A percentile compares a stretch with the other conserved stretches of the same genome.
Conservation (phyloP, 495 filamentous ascomycete genomes). For the Penicillium taxi region DNA sequence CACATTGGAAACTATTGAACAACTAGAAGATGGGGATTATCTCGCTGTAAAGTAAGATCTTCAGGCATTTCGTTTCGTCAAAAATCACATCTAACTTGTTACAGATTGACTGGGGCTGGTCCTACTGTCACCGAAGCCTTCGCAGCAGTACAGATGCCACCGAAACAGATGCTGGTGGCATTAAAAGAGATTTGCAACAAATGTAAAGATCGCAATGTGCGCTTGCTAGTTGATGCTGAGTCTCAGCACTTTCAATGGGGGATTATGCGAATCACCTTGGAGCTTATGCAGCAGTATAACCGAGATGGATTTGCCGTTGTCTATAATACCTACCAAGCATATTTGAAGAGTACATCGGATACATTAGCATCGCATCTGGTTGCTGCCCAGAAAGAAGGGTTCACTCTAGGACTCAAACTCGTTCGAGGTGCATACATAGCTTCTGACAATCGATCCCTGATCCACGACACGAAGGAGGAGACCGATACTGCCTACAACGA, state of each 20-base stretch:
- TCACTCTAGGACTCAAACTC: slow-evolving; percentile 75
- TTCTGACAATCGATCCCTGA: slow-evolving; percentile 64
- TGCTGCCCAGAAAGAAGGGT: slow-evolving; percentile 53
- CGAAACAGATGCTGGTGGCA: slow-evolving; percentile 30
- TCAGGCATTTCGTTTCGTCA: not conserved
- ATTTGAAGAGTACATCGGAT: slow-evolving; percentile 59
- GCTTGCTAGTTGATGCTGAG: slow-evolving; percentile 78
- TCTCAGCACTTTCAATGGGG: slow-evolving; percentile 67
- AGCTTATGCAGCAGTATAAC: slow-evolving; percentile 70
- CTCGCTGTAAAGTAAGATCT: slow-evolving; percentile 63
- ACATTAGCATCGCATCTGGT: slow-evolving; percentile 56
- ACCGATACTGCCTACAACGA: slow-evolving; percentile 56
- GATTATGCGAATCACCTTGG: slow-evolving; percentile 67
- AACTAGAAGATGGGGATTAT: slow-evolving; percentile 63
- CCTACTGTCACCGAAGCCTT: slow-evolving; percentile 25
- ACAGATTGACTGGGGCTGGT: slow-evolving; percentile 28
- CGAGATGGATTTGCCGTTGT: slow-evolving; percentile 48
- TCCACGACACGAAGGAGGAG: slow-evolving; percentile 69
- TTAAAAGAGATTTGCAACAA: slow-evolving; percentile 29
- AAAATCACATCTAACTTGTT: not conserved
- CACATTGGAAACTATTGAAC: slow-evolving; percentile 60
- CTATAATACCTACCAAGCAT: slow-evolving; percentile 75
- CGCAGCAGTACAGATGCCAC: slow-evolving; percentile 20
- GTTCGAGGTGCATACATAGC: slow-evolving; percentile 83
- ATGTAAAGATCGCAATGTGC: slow-evolving; percentile 49